Base-by-base conservation (phyloP, 371 early-diverging fungal genomes). In the Cokeromyces recurvatus region DNA sequence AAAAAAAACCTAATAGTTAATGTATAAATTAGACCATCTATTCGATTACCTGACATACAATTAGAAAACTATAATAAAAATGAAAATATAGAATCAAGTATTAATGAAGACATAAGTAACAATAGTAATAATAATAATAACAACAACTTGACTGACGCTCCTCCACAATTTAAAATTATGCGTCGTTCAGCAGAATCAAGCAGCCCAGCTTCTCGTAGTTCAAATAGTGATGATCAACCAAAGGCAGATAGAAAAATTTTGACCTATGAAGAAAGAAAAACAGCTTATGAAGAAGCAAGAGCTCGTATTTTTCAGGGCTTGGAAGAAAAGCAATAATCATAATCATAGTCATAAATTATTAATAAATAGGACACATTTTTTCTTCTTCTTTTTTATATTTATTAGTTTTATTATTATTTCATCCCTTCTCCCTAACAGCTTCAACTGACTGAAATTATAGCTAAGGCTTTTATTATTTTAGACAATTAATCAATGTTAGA, bases 301-400 rank as follows among this genome's bases (percentile, higher is more conserved):
- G 87, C 86, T n/a, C 68, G 86, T 27, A 90, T 90, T 27, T 90
- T 90, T 52, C 76, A 80, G 42, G 83, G 82, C 23, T 27, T 66
- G 49, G 73, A 62, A 48, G 31, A 44, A 14, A 36, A 61, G 37
- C 29, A 48, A 34, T 19, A 47, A 32, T n/a, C n/a, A n/a, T n/a
- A n/a, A n/a, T n/a, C n/a, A n/a, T n/a, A n/a, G n/a, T n/a, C n/a
- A n/a, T n/a, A n/a, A n/a, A n/a, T n/a, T n/a, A n/a, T n/a, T n/a
- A n/a, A n/a, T n/a, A n/a, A n/a, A n/a, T n/a, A n/a, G n/a, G n/a
- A n/a, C n/a, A n/a, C n/a, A n/a, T n/a, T n/a, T n/a, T n/a, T n/a
- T n/a, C n/a, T n/a, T n/a, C n/a, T n/a, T n/a, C n/a, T n/a, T n/a
- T n/a, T n/a, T n/a, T n/a, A n/a, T n/a, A n/a, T n/a, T n/a, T n/a